phyloP scores from a whole-genome alignment of 2,329 filamentous ascomycete genomes.

The Sporothrix brunneoviolacea region DNA sequence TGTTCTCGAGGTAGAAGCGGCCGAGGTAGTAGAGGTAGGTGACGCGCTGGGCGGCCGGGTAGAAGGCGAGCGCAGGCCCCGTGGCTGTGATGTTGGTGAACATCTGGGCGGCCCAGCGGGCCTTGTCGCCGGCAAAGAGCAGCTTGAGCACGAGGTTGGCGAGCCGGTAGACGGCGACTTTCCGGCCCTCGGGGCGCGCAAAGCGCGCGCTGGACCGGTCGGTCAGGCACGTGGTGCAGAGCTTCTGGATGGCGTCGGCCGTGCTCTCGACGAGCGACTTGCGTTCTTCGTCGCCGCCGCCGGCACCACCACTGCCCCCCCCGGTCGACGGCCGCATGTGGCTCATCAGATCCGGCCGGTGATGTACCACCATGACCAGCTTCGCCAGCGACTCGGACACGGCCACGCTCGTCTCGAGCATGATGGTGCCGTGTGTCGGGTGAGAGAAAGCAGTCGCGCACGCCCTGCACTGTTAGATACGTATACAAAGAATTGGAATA shows the following conservation, averaged over 20 bases:
- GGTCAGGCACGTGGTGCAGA: conserved; percentile 83
- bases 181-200: conserved; percentile 72
- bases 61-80: conserved; percentile 72
- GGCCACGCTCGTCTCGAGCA: conserved; percentile 77
- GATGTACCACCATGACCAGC: conserved; percentile 78
- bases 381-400: conserved; percentile 74
- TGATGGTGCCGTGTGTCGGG: conserved; percentile 68
- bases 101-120: conserved; percentile 76
- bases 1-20: conserved; percentile 79
- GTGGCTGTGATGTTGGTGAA: conserved; percentile 82
- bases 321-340: conserved; percentile 40
- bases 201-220: conserved; percentile 64
- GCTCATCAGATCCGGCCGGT: conserved; percentile 68
- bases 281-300: conserved; percentile 58
- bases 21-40: conserved; percentile 94
- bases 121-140: conserved; percentile 77
- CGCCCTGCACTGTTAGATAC: conserved; percentile 49
- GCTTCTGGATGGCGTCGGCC: conserved; percentile 81
- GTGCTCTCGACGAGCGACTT: conserved; percentile 79
- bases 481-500: neutral
- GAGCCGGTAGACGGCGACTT: conserved; percentile 82
- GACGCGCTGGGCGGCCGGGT: conserved; percentile 79
- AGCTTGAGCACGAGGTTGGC: conserved; percentile 86
- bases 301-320: conserved; percentile 33
- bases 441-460: conserved; percentile 78